A percentile compares a stretch with the other conserved stretches of the same genome.
These are phyloP conservation scores for Hericium alpestre DNA, from an alignment of 768 basidiomycete genomes.

Conservation along the genomic window DNA sequence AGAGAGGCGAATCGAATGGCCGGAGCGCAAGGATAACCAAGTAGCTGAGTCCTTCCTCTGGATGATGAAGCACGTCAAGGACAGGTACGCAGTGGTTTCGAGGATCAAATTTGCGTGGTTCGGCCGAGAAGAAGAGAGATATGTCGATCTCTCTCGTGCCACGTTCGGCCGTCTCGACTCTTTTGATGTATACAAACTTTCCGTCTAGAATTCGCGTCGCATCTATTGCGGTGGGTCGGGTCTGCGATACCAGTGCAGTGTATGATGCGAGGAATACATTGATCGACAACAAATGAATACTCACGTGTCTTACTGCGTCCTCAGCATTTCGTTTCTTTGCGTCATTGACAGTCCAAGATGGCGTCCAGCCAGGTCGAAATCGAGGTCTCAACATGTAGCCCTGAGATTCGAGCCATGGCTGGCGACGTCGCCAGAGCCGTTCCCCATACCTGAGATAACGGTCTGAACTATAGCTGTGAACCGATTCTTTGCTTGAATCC, in stretches of 20 bases:
- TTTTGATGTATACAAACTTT: background rate
- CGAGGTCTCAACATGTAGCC: background rate
- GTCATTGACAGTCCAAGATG: background rate
- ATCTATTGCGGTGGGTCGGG: background rate
- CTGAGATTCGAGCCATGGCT: background rate
- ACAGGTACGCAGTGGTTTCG: constrained; percentile 18
- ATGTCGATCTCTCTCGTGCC: background rate
- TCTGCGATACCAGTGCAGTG: too few relatives aligned
- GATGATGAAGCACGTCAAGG: constrained; percentile 11
- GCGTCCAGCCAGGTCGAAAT: background rate
- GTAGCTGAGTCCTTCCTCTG: constrained; percentile 7
- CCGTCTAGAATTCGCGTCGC: background rate
- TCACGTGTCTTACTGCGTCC: background rate
- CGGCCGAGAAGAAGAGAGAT: background rate
- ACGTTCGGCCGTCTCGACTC: too few relatives aligned
- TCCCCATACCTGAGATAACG: too few relatives aligned
- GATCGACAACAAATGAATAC: too few relatives aligned
- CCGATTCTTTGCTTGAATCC: too few relatives aligned
- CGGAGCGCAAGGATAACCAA: constrained; percentile 25
- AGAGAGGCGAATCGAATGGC: constrained; percentile 16
- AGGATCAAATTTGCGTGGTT: constrained; percentile 14
- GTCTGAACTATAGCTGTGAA: too few relatives aligned
- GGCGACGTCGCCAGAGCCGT: background rate
- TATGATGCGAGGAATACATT: too few relatives aligned
- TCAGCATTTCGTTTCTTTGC: background rate